phyloP scores from a whole-genome alignment of 768 basidiomycete species.

The Kwoniella sp. region DNA sequence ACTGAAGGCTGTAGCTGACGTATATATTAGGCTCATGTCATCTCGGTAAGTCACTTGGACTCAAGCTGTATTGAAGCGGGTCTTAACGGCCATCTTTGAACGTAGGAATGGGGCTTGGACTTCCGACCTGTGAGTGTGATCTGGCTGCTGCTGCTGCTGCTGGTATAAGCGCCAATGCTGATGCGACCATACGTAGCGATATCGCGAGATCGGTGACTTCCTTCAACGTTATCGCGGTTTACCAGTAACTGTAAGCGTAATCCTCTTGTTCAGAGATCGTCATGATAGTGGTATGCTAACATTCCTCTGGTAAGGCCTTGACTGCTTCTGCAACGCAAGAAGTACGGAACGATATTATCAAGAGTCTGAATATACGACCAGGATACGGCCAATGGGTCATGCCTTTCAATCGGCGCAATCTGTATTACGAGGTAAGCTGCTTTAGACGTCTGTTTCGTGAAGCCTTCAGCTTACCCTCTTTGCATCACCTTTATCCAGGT shows the following conservation, averaged over 20 bases:
- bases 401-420: conserved; percentile 55
- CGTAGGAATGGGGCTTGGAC: conserved; percentile 53
- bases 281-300: too few relatives aligned
- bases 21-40: conserved; percentile 53
- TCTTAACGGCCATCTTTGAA: background rate
- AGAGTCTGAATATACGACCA: conserved; percentile 39
- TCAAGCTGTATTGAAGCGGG: background rate
- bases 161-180: too few relatives aligned
- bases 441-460: background rate
- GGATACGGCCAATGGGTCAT: conserved; percentile 53
- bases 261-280: background rate
- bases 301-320: conserved; percentile 40
- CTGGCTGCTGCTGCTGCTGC: too few relatives aligned
- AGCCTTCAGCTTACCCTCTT: background rate
- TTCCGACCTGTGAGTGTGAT: conserved; percentile 41
- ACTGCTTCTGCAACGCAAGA: conserved; percentile 56
- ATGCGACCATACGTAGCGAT: conserved; percentile 30
- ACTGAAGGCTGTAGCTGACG: background rate
- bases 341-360: conserved; percentile 52
- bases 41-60: conserved; percentile 42
- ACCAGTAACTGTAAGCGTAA: conserved; percentile 50
- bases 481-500: conserved; percentile 22
- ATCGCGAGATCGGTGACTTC: conserved; percentile 53
- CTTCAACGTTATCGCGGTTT: conserved; percentile 46
- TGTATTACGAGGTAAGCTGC: conserved; percentile 55